Evolutionary conservation across 768 basidiomycete species (phyloP), one percentile per base, ranked within the genome.

Genomic region (Amanita fuliginea): DNA sequence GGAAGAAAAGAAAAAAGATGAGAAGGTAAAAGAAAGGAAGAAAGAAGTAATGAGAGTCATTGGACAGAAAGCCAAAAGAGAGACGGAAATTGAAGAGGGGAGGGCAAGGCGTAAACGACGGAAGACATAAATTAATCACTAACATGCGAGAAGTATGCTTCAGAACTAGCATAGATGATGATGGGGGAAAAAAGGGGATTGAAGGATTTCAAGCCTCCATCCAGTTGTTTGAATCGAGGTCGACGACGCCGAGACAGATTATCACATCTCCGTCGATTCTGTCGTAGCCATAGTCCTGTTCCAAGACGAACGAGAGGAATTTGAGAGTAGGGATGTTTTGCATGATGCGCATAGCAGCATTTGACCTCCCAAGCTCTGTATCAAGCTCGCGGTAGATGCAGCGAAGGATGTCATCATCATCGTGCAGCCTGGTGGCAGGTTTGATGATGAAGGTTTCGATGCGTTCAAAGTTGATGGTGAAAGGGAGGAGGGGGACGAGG

Each of bases 11-110:
- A 66, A 61, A 60, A 78, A 76, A 56, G 62, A 56, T 1, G 83
- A 86, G 54, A 89, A 83, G 62, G 81, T 81, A 26, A 88, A 73
- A 62, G 86, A 85, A 64, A 81, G 77, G 66, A 73, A 78, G 62
- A 90, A 85, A 60, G 86, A 83, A 45, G 70, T 76, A 47, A 88
- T 91, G 88, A 71, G 78, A 51, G 61, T 69, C 32, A 74, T 77
- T 13, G 88, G 89, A 30, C 73, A 81, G 62, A 87, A 83, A 66
- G 77, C 64, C 54, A 86, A 87, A 61, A 71, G 84, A 24, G 78
- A 84, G 54, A 64, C 67, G 4, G 83, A 81, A 45, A 56, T 62
- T 10, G 77, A 80, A 57, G 81, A 81, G 42, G 83, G 83, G 0
- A 59, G 70, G 16, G 64, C 68, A 1, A 54, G 62, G 37, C 60